phyloP scores from a whole-genome alignment of 352 stramenopile species.

The Pythium sukuiense region DNA sequence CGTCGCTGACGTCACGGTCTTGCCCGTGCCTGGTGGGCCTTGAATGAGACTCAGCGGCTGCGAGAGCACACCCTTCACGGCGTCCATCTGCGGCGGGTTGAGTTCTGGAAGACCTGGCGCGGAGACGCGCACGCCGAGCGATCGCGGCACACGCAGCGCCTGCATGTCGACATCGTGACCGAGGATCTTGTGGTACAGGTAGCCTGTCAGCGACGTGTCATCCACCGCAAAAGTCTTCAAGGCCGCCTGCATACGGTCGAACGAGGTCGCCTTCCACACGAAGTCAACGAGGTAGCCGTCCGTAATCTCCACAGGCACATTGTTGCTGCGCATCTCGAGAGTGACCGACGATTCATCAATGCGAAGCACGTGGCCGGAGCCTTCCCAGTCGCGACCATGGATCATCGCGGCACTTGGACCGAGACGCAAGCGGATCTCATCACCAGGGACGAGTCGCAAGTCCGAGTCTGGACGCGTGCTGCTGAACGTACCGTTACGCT shows the following conservation, averaged over 20 bases:
- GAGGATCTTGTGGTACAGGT: slow-evolving; percentile 99
- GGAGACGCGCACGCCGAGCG: slow-evolving; percentile 67
- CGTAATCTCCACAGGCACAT: slow-evolving; percentile 90
- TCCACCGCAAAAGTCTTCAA: slow-evolving; percentile 99
- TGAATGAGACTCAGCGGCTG: slow-evolving; percentile 98
- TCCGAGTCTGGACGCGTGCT: slow-evolving; percentile 90
- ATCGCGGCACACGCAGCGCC: slow-evolving; percentile 76
- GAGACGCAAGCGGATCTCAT: slow-evolving; percentile 95
- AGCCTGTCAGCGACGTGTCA: slow-evolving; percentile 97
- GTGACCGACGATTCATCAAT: slow-evolving; percentile 86
- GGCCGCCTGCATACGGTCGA: slow-evolving; percentile 98
- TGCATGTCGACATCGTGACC: slow-evolving; percentile 97
- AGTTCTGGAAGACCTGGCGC: slow-evolving; percentile 96
- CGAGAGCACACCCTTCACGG: slow-evolving; percentile 95
- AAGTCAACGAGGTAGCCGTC: slow-evolving; percentile 98
- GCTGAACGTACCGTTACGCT: slow-evolving; percentile 95
- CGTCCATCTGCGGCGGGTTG: slow-evolving; percentile 97
- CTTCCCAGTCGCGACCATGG: slow-evolving; percentile 92
- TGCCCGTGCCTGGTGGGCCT: slow-evolving; percentile 96
- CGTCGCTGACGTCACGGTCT: slow-evolving; percentile 97
- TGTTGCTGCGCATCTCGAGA: slow-evolving; percentile 83
- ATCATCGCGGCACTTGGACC: slow-evolving; percentile 79
- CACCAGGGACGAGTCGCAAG: slow-evolving; percentile 92
- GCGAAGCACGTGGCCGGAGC: slow-evolving; percentile 91
- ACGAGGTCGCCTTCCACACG: slow-evolving; percentile 99